phyloP scores from a whole-genome alignment of 1,284 basidiomycete genomes.

The Gymnopus androsaceus region DNA sequence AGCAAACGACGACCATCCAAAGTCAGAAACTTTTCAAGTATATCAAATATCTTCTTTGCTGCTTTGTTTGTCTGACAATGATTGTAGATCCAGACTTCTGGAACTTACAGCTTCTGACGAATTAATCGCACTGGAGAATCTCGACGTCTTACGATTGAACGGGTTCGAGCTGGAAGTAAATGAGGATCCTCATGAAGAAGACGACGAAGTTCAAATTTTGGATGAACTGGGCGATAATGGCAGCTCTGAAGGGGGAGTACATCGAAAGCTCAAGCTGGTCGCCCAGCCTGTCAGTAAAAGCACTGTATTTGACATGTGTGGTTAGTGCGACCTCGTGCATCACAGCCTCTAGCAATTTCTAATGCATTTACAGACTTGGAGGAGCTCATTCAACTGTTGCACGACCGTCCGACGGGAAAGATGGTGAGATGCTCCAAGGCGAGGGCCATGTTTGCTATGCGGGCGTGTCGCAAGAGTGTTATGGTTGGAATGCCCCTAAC shows the following conservation, averaged over 20 bases:
- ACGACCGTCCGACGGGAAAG: constrained; percentile 73
- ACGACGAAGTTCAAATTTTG: constrained; percentile 36
- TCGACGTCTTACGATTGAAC: constrained; percentile 79
- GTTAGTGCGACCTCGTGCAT: too few relatives aligned
- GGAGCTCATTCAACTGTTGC: constrained; percentile 86
- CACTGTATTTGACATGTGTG: constrained; percentile 75
- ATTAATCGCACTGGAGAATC: constrained; percentile 84
- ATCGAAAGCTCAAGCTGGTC: constrained; percentile 59
- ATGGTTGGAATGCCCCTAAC: constrained; percentile 93
- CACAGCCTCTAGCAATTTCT: too few relatives aligned
- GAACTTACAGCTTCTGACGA: constrained; percentile 92
- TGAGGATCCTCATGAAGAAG: constrained; percentile 54
- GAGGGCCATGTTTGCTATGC: constrained; percentile 94
- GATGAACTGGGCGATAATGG: constrained; percentile 37
- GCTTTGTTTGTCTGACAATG: constrained; percentile 1
- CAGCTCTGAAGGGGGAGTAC: constrained; percentile 32
- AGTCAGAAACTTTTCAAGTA: constrained; percentile 85
- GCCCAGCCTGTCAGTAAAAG: constrained; percentile 92
- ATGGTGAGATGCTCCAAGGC: constrained; percentile 92
- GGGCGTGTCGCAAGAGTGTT: constrained; percentile 93
- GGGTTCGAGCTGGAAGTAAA: constrained; percentile 86
- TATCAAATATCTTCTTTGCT: constrained; percentile 25
- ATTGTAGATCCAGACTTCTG: constrained; percentile 70
- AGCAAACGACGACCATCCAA: constrained; percentile 84
- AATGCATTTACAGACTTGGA: constrained; percentile 89